A percentile compares a stretch with the other conserved stretches of the same genome.
These are phyloP conservation scores for Platanus orientalis DNA, from an alignment of 164 flowering plant species.

Conservation along the genomic window DNA sequence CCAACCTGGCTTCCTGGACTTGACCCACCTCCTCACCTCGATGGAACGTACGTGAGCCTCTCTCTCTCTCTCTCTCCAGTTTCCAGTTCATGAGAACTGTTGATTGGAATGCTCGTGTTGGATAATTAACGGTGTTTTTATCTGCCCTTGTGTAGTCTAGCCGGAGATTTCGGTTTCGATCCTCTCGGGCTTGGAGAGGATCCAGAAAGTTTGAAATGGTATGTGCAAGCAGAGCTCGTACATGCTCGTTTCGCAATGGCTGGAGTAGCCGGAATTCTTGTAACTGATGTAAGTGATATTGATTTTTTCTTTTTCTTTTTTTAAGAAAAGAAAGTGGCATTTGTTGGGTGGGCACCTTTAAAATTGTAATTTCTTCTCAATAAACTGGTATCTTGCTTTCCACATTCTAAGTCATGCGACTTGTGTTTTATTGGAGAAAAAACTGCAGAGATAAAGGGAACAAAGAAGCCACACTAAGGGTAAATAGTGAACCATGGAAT, in stretches of 20 bases:
- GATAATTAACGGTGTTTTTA: not conserved
- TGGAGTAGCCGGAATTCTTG: constrained; percentile 90
- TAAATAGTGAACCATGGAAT: not conserved
- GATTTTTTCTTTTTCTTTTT: not conserved
- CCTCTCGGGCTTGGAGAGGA: constrained; percentile 97
- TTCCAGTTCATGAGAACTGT: not conserved
- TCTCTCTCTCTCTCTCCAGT: constrained; percentile 10
- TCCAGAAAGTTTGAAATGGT: constrained; percentile 82
- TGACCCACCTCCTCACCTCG: constrained; percentile 81
- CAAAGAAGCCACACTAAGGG: not conserved
- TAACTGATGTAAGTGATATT: constrained; percentile 66
- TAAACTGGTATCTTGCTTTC: not conserved
- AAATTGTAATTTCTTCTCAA: not conserved
- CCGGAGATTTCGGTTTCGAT: constrained; percentile 93
- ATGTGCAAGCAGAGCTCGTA: constrained; percentile 92
- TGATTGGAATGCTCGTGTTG: not conserved
- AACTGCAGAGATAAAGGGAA: not conserved
- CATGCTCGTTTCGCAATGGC: constrained; percentile 95
- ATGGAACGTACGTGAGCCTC: constrained; percentile 59
- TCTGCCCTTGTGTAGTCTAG: constrained; percentile 34
- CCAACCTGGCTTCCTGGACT: constrained; percentile 96
- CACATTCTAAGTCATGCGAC: no score
- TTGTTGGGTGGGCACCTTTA: not conserved
- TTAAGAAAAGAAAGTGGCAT: not conserved
- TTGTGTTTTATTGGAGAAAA: not conserved